Evolutionary conservation across 495 filamentous ascomycete species (phyloP).

Genomic region (Penicillium cataractarum): DNA sequence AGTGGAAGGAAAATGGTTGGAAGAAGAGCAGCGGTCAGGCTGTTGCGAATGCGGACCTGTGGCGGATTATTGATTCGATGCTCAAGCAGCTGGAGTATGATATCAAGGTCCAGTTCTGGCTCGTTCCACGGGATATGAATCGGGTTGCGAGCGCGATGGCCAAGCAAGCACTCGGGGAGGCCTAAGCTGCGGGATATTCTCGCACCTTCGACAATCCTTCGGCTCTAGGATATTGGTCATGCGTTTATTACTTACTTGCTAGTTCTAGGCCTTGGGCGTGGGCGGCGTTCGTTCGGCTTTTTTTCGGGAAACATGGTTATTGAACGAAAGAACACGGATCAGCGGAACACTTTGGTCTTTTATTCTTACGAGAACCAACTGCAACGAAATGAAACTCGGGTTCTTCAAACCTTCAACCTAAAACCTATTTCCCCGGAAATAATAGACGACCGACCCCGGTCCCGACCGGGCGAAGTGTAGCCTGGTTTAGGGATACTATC

Average conservation of each 20-base stretch:
- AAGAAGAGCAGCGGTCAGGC: slow-evolving; percentile 22
- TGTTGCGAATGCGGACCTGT: slow-evolving; percentile 19
- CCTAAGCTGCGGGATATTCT: not conserved
- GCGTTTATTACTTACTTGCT: not conserved
- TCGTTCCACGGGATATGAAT: slow-evolving; percentile 10
- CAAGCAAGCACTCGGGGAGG: not conserved
- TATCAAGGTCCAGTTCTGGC: slow-evolving; percentile 22
- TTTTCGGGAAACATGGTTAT: not conserved
- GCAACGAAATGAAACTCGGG: not conserved
- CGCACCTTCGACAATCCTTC: no score
- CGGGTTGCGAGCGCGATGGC: not conserved
- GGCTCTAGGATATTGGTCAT: not conserved
- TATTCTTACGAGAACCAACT: not conserved
- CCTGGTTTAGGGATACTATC: not conserved
- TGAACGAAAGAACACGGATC: not conserved
- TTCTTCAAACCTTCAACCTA: not conserved
- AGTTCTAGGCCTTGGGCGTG: not conserved
- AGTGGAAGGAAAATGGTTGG: slow-evolving; percentile 46
- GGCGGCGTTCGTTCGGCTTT: not conserved
- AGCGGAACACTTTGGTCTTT: not conserved
- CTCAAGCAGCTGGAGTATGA: slow-evolving; percentile 15
- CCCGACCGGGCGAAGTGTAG: not conserved
- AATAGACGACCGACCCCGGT: not conserved
- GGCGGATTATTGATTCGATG: slow-evolving; percentile 11
- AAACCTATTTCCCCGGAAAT: not conserved